Conservation (phyloP, 345 rosid species). For the Moringa oleifera region DNA sequence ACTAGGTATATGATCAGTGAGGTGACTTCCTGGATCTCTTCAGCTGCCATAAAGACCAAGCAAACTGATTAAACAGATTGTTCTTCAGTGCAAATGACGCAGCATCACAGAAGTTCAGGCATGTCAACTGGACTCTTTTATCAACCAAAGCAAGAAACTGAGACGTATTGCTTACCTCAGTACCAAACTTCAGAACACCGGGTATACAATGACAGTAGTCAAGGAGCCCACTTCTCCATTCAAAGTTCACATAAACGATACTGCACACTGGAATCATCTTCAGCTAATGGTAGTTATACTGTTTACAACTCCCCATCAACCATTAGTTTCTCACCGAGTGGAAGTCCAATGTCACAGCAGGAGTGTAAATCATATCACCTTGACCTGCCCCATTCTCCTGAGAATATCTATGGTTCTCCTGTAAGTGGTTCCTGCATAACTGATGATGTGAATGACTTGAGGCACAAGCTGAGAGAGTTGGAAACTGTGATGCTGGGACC, state of each 20-base stretch:
- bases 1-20: too few species aligned
- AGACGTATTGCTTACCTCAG: constrained; percentile 36
- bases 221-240: constrained; percentile 24
- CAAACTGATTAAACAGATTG: not conserved
- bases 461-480: constrained; percentile 69
- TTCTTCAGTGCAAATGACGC: constrained; percentile 33
- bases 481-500: constrained; percentile 87
- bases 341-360: constrained; percentile 47
- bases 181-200: constrained; percentile 32
- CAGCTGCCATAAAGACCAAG: too few species aligned
- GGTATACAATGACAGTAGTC: constrained; percentile 22
- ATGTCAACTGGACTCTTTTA: constrained; percentile 39
- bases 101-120: constrained; percentile 23
- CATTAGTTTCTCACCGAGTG: constrained; percentile 36
- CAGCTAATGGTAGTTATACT: constrained; percentile 29
- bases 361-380: constrained; percentile 36
- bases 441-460: constrained; percentile 52
- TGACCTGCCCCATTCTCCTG: constrained; percentile 45
- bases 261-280: constrained; percentile 65
- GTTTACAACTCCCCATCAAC: constrained; percentile 38
- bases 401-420: constrained; percentile 48
- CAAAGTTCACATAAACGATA: constrained; percentile 35
- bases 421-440: constrained; percentile 73
- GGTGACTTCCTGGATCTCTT: too few species aligned
- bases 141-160: constrained; percentile 37